phyloP scores from a whole-genome alignment of 1,139 yeast genomes.

The Yamadazyma songkhlaensis region DNA sequence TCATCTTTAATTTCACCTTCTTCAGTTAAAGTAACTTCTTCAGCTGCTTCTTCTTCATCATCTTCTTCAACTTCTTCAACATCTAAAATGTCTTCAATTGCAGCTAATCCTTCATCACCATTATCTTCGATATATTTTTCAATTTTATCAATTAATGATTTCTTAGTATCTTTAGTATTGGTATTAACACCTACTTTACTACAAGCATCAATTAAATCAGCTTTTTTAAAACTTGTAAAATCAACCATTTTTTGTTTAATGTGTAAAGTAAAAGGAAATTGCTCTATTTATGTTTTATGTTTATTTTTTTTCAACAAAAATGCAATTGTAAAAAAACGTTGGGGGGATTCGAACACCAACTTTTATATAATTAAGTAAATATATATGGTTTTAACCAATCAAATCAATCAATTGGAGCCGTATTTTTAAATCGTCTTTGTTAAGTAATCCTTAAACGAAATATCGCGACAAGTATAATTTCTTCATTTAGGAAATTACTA shows the following conservation, averaged over 20 bases:
- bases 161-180: conserved; percentile 41
- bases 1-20: conserved; percentile 21
- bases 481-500: background rate
- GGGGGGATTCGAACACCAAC: background rate
- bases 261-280: background rate
- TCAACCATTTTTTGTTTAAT: conserved; percentile 12
- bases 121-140: conserved; percentile 34
- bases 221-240: conserved; percentile 22
- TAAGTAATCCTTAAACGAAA: background rate
- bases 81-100: conserved; percentile 21
- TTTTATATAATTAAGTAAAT: too few relatives aligned
- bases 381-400: too few relatives aligned
- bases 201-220: conserved; percentile 37
- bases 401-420: background rate
- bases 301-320: too few relatives aligned
- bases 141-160: conserved; percentile 40
- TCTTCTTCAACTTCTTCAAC: conserved; percentile 16
- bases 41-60: conserved; percentile 17
- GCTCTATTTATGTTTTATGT: background rate
- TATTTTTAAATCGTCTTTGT: background rate
- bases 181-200: conserved; percentile 34
- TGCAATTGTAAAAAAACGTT: background rate
- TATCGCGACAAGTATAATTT: background rate
- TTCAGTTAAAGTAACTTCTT: conserved; percentile 24
- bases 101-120: conserved; percentile 36